Evolutionary conservation across 345 rosid species (phyloP).

Genomic region (Gossypium herbaceum): DNA sequence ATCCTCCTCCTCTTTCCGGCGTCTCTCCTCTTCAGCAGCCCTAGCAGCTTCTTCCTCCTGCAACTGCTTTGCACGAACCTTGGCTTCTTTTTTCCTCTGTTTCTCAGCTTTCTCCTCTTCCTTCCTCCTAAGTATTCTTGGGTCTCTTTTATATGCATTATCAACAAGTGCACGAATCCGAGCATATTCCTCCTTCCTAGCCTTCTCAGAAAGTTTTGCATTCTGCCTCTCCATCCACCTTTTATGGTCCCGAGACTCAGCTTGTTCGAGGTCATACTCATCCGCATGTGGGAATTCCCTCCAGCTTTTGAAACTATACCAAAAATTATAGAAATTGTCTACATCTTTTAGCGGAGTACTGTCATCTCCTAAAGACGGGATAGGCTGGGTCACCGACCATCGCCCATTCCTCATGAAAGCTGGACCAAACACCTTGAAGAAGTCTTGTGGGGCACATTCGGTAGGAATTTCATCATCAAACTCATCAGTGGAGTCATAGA

Average conservation of each 20-base stretch:
- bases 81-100: constrained; percentile 83
- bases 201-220: constrained; percentile 72
- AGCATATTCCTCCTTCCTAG: constrained; percentile 91
- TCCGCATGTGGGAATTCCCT: constrained; percentile 96
- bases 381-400: constrained; percentile 83
- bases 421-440: constrained; percentile 94
- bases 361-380: constrained; percentile 77
- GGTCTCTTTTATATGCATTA: constrained; percentile 89
- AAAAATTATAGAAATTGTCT: constrained; percentile 76
- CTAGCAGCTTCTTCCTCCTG: constrained; percentile 86
- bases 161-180: constrained; percentile 86
- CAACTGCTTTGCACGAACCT: constrained; percentile 72
- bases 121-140: constrained; percentile 73
- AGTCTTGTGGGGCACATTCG: constrained; percentile 84
- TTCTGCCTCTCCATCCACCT: constrained; percentile 99
- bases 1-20: constrained; percentile 70
- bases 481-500: constrained; percentile 93
- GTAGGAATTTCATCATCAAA: constrained; percentile 95
- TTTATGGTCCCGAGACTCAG: constrained; percentile 93
- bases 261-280: constrained; percentile 92
- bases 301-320: constrained; percentile 97
- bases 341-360: constrained; percentile 62
- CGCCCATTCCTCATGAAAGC: constrained; percentile 96
- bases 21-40: constrained; percentile 81
- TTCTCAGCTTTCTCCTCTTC: constrained; percentile 87